phyloP scores from a whole-genome alignment of 2,329 filamentous ascomycete species.

The Colletotrichum aenigma region DNA sequence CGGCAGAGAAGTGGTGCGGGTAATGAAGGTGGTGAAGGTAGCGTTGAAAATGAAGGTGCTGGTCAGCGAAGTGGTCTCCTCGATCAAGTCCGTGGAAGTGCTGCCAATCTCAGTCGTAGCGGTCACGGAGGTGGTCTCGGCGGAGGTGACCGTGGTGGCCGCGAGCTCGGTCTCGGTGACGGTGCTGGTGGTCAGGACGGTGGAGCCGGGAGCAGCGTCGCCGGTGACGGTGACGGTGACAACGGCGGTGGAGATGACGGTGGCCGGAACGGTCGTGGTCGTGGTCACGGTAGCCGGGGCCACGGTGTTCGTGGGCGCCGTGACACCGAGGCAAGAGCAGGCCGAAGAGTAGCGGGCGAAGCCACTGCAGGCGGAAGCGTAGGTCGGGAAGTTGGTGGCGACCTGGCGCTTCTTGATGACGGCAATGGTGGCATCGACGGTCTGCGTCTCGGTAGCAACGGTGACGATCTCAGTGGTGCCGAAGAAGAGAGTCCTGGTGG shows the following conservation, averaged over 20 bases:
- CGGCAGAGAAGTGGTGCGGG: background rate
- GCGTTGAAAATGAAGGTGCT: slow-evolving; percentile 9
- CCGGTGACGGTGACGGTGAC: slow-evolving; percentile 17
- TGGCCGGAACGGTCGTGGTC: slow-evolving; percentile 15
- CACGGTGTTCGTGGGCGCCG: slow-evolving; percentile 13
- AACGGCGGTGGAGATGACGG: slow-evolving; percentile 8
- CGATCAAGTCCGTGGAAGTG: slow-evolving; percentile 12
- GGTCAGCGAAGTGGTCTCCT: slow-evolving; percentile 12
- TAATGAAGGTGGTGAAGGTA: slow-evolving; percentile 18
- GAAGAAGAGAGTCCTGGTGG: slow-evolving; percentile 10
- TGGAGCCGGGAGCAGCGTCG: background rate
- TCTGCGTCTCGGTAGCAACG: slow-evolving; percentile 17
- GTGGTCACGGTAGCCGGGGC: slow-evolving; percentile 18
- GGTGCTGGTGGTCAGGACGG: background rate
- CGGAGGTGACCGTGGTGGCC: background rate
- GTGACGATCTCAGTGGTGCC: slow-evolving; percentile 15
- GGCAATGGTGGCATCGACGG: slow-evolving; percentile 7
- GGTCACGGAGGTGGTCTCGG: background rate
- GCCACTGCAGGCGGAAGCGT: slow-evolving; percentile 26
- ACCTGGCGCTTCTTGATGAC: slow-evolving; percentile 5
- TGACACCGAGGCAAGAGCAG: slow-evolving; percentile 28
- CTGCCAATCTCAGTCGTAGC: slow-evolving; percentile 4
- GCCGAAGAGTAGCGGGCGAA: slow-evolving; percentile 26
- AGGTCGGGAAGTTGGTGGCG: slow-evolving; percentile 14
- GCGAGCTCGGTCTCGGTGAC: background rate